phyloP scores from a whole-genome alignment of 1,284 basidiomycete genomes.

The Ustilago cynodontis region DNA sequence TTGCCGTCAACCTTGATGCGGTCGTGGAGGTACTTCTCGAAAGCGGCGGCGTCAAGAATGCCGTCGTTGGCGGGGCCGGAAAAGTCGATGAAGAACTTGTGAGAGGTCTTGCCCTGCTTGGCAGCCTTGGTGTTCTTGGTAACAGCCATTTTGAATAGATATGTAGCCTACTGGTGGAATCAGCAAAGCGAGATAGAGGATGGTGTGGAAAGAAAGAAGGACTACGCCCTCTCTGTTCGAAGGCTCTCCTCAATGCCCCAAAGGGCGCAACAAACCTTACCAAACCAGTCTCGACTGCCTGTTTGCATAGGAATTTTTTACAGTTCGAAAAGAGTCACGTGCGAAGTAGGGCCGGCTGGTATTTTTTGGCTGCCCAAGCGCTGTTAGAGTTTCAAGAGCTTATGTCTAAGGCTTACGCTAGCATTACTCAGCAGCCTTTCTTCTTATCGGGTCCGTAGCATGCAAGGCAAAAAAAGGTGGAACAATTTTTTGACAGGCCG shows the following conservation, averaged over 20 bases:
- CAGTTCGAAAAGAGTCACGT: conserved; percentile 36
- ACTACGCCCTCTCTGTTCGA: not conserved
- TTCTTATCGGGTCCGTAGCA: not conserved
- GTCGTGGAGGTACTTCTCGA: conserved; percentile 93
- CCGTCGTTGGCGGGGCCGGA: conserved; percentile 89
- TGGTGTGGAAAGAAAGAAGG: conserved; percentile 20
- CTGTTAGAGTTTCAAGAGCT: no score
- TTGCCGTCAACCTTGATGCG: conserved; percentile 84
- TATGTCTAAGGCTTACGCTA: no score
- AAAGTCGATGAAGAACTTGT: conserved; percentile 96
- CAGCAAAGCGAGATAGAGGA: conserved; percentile 56
- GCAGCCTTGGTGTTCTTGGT: conserved; percentile 65
- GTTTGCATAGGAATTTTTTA: conserved; percentile 25
- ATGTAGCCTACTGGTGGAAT: conserved; percentile 53
- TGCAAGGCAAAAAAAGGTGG: conserved; percentile 5
- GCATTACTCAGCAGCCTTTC: conserved; percentile 10
- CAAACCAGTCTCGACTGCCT: conserved; percentile 1
- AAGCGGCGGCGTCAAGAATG: conserved; percentile 90
- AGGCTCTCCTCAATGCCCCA: not conserved
- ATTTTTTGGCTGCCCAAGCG: no score
- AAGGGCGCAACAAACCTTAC: not conserved
- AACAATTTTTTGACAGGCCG: conserved; percentile 18
- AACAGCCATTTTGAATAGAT: conserved; percentile 60
- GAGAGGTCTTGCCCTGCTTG: conserved; percentile 77
- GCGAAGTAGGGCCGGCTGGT: not conserved